These are phyloP conservation scores for Cadophora sp. DNA, from an alignment of 2,329 filamentous ascomycete species.

Conservation along the genomic window DNA sequence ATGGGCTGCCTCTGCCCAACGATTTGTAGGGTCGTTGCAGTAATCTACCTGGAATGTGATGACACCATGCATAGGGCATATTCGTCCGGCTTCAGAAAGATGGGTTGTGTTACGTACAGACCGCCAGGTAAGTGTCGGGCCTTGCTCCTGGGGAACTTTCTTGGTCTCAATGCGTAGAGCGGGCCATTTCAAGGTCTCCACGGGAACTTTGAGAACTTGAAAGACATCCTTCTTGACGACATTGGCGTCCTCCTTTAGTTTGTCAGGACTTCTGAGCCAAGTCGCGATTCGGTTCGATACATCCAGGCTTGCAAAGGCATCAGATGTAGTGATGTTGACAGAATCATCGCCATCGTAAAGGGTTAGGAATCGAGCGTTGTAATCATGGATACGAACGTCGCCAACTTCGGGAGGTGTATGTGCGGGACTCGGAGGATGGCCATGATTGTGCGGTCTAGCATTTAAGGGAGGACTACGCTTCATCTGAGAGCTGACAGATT, in stretches of 20 bases:
- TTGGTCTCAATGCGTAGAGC: slow-evolving; percentile 41
- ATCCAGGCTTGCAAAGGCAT: slow-evolving; percentile 77
- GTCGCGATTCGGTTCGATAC: slow-evolving; percentile 77
- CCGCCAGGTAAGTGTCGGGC: slow-evolving; percentile 70
- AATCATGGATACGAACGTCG: slow-evolving; percentile 70
- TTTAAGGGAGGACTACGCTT: slow-evolving; percentile 71
- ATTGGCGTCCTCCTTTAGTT: slow-evolving; percentile 71
- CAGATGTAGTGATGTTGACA: slow-evolving; percentile 65
- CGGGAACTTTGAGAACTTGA: slow-evolving; percentile 49
- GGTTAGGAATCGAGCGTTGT: slow-evolving; percentile 62
- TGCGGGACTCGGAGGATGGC: slow-evolving; percentile 74
- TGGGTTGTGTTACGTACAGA: slow-evolving; percentile 57
- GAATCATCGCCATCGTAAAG: slow-evolving; percentile 13
- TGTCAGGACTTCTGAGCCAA: slow-evolving; percentile 79
- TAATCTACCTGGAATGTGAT: slow-evolving; percentile 78
- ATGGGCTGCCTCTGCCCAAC: slow-evolving; percentile 70
- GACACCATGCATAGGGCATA: slow-evolving; percentile 78
- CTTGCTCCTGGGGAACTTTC: slow-evolving; percentile 38
- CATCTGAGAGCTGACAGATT: slow-evolving; percentile 74
- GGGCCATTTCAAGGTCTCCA: slow-evolving; percentile 40
- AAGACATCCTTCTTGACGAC: slow-evolving; percentile 73
- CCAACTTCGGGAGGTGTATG: slow-evolving; percentile 74
- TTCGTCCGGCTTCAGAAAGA: slow-evolving; percentile 46
- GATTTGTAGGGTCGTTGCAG: slow-evolving; percentile 68
- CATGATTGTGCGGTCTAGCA: slow-evolving; percentile 59